Evolutionary conservation across 345 rosid species (phyloP).

Genomic region (Firmiana major): DNA sequence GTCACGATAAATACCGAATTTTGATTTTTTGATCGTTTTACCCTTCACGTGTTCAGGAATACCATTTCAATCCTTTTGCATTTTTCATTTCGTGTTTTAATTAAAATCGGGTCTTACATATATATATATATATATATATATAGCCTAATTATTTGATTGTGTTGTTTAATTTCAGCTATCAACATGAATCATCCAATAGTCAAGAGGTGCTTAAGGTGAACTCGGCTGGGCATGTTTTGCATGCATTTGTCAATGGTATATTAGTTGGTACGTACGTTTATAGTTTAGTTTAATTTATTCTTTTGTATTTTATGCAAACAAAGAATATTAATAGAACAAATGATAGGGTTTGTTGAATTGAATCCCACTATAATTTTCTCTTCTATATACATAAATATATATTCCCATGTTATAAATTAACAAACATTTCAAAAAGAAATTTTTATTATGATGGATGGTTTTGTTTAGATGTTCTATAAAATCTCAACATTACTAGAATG

Average conservation of each 20-base stretch:
- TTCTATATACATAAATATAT: no score
- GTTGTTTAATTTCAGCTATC: constrained; percentile 35
- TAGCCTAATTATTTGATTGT: background rate
- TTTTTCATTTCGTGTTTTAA: no score
- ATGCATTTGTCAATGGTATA: constrained; percentile 56
- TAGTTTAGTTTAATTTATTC: background rate
- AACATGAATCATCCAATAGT: constrained; percentile 41
- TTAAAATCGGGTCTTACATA: no score
- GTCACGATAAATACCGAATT: no score
- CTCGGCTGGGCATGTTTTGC: constrained; percentile 66
- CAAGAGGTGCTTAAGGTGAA: constrained; percentile 42
- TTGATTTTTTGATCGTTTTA: no score
- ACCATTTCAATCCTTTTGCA: no score
- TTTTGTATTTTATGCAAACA: background rate
- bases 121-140: no score
- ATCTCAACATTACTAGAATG: background rate
- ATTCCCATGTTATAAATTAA: background rate
- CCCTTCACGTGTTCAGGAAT: no score
- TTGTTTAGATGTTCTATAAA: background rate
- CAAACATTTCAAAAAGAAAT: no score
- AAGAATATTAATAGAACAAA: no score
- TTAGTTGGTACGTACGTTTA: constrained; percentile 44
- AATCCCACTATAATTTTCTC: no score
- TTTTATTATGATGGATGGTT: background rate
- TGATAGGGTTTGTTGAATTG: no score